Evolutionary conservation across 108 stramenopile species (phyloP), one percentile per base, ranked within the genome.

Genomic region (Chaetoceros muelleri): DNA sequence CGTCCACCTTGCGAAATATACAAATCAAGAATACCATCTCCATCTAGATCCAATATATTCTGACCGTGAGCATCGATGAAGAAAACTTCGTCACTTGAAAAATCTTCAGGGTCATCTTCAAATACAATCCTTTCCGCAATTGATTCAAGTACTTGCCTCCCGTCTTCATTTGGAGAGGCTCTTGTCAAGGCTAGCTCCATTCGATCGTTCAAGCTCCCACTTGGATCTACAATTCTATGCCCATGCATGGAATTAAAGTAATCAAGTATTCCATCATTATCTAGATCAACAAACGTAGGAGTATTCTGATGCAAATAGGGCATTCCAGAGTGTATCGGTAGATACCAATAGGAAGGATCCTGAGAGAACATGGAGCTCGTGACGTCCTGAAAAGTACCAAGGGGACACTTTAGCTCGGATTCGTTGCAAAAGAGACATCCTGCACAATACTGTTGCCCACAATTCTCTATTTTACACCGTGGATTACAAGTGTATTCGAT

Each of bases 231-330:
- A 40, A 40, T 40, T 13, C 13, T 40, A 13, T 40, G 34, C 5
- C 34, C 34, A 40, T 40, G 34, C 34, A 40, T 10, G 13, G 34
- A 40, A 40, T 40, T 40, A 68, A 25, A 78, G 34, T 7, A 74
- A 51, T 7, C 76, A 48, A 0, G 57, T 58, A 21, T 74, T 20
- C 56, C 70, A 71, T 40, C 34, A 64, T 78, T 74, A 34, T 74
- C 67, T 30, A 70, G 57, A 2, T 62, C 28, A 22, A 51, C 48
- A 30, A 71, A 57, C 21, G 50, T 46, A 0, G 72, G 72, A 16
- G 44, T 22, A 17, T 45, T 28, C n/a, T 53, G 40, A 20, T 74
- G 73, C 5, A 74, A 23, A 48, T 78, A 40, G 8, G 34, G 8
- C 8, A 40, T 10, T 10, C 34, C 34, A 10, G 34, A 40, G 13